Evolutionary conservation across 192 early-diverging fungal genomes (phyloP).

Genomic region (Phlyctochytrium arcticum): DNA sequence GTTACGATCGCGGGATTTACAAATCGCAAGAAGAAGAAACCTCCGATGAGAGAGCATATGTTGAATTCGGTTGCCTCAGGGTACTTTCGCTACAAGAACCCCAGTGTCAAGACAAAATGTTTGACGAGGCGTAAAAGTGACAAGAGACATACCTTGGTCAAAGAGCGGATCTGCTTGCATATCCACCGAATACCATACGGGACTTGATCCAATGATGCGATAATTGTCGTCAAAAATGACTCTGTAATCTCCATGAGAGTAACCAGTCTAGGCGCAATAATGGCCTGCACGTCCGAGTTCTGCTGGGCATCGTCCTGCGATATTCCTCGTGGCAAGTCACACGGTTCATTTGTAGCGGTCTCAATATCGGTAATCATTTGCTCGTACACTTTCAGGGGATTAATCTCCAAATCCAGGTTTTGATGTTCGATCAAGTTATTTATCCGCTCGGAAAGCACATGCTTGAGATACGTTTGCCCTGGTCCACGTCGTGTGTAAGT

Average conservation of each 20-base stretch:
- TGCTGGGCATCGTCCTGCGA: conserved; percentile 75
- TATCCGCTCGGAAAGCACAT: conserved; percentile 74
- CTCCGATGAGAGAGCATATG: conserved; percentile 92
- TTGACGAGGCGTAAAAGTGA: conserved; percentile 3
- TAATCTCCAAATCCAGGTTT: conserved; percentile 88
- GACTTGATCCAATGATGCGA: conserved; percentile 73
- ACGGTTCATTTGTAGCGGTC: conserved; percentile 56
- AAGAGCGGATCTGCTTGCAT: conserved; percentile 92
- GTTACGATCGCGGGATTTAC: conserved; percentile 98
- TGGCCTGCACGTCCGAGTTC: conserved; percentile 78
- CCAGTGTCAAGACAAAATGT: conserved; percentile 1
- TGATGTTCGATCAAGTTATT: conserved; percentile 73
- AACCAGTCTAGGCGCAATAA: conserved; percentile 74
- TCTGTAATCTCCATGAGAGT: conserved; percentile 85
- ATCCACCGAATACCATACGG: conserved; percentile 98
- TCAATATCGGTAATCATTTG: conserved; percentile 78
- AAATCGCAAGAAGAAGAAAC: conserved; percentile 95
- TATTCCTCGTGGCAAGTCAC: conserved; percentile 69
- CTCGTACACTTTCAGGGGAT: conserved; percentile 89
- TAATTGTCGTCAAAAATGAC: conserved; percentile 81
- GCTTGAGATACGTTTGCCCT: conserved; percentile 89
- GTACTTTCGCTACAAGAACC: conserved; percentile 78
- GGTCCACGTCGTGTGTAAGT: conserved; percentile 92
- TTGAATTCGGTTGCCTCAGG: conserved; percentile 83
- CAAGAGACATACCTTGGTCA: conserved; percentile 62